Conservation (phyloP, 805 yeast genomes). For the Torulaspora microellipsoides region DNA sequence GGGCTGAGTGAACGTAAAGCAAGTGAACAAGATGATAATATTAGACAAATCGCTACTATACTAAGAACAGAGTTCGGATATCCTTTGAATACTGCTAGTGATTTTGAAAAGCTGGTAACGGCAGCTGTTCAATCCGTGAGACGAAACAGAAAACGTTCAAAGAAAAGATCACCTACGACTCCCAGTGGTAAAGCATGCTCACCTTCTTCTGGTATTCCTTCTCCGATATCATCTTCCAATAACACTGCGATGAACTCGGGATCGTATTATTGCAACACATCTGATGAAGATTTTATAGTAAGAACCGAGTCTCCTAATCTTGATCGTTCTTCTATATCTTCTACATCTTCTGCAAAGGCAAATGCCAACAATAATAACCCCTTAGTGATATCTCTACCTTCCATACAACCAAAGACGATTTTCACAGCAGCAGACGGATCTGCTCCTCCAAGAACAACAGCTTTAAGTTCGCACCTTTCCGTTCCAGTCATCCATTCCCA, state of each 20-base stretch:
- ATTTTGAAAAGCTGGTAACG: constrained; percentile 84
- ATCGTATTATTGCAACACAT: not conserved
- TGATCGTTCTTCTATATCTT: not conserved
- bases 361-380: not conserved
- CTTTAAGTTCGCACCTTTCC: constrained; percentile 1
- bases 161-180: constrained; percentile 29
- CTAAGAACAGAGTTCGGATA: constrained; percentile 76
- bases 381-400: not conserved
- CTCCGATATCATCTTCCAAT: constrained; percentile 2
- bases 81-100: constrained; percentile 51
- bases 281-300: constrained; percentile 11
- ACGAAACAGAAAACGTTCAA: constrained; percentile 72
- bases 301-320: constrained; percentile 9
- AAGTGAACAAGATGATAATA: constrained; percentile 84
- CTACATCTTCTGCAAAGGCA: too few relatives aligned
- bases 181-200: too few relatives aligned
- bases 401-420: constrained; percentile 6
- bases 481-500: constrained; percentile 13
- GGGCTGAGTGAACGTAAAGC: constrained; percentile 66
- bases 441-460: not conserved
- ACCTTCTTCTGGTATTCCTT: constrained; percentile 3
- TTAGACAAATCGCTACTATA: constrained; percentile 70
- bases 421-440: not conserved
- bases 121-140: constrained; percentile 93
- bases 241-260: constrained; percentile 2